These are phyloP conservation scores for Ustilago crameri DNA, from an alignment of 1,284 basidiomycete species.

Conservation along the genomic window DNA sequence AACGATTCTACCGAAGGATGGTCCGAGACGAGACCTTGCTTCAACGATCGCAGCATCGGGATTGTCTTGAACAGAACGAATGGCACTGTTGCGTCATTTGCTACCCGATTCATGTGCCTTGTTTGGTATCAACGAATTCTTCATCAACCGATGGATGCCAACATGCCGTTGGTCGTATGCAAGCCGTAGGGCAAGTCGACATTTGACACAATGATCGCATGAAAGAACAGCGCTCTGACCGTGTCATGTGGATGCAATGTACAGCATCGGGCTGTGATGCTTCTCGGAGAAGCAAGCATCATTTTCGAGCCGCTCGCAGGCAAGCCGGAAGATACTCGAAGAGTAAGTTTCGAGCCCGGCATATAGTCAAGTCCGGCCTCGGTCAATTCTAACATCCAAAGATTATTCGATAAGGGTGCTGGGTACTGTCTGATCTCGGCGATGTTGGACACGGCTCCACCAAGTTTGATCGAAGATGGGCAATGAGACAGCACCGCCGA, in stretches of 20 bases:
- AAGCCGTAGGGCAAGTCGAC: not conserved
- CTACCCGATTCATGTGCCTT: no score
- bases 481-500: not conserved
- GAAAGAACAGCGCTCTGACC: no score
- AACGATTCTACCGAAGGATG: no score
- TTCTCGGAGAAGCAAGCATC: not conserved
- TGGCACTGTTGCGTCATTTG: not conserved
- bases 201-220: slow-evolving; percentile 2
- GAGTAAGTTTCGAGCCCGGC: no score
- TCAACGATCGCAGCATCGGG: no score
- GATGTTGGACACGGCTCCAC: slow-evolving; percentile 5
- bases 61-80: no score
- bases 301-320: no score
- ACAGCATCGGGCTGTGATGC: not conserved
- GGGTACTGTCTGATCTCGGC: slow-evolving; percentile 1
- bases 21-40: no score
- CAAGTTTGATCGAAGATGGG: not conserved
- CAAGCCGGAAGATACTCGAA: no score
- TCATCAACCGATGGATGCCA: not conserved
- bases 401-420: not conserved
- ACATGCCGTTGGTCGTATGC: not conserved
- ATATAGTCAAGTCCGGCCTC: slow-evolving; percentile 10
- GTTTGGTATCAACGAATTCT: no score
- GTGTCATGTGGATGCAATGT: not conserved
- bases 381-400: slow-evolving; percentile 34